Percentiles rank a stretch among this genome's conserved stretches.
phyloP scores from a whole-genome alignment of 352 stramenopile genomes.

The Phytophthora sansomeana region DNA sequence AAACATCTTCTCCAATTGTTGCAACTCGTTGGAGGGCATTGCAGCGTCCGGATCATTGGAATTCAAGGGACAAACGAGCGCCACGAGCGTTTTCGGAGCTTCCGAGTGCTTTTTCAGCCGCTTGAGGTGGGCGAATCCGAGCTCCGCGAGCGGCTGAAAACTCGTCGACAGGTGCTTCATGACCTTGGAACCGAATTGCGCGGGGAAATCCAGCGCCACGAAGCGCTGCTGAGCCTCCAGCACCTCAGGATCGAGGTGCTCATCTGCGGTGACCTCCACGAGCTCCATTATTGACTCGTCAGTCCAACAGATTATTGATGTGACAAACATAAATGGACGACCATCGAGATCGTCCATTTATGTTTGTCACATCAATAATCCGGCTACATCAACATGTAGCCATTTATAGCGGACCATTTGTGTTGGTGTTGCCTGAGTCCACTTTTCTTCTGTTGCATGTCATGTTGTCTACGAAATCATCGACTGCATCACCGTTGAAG shows the following conservation, averaged over 20 bases:
- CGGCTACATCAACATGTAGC: slow-evolving; percentile 16
- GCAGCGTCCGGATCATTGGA: slow-evolving; percentile 9
- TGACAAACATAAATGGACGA: slow-evolving; percentile 2
- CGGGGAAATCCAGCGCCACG: slow-evolving; percentile 74
- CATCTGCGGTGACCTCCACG: slow-evolving; percentile 50
- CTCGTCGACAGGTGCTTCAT: slow-evolving; percentile 66
- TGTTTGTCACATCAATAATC: too few species aligned
- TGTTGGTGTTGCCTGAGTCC: not conserved
- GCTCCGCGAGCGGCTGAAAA: slow-evolving; percentile 63
- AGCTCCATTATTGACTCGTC: slow-evolving; percentile 42
- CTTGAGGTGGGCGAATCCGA: slow-evolving; percentile 84
- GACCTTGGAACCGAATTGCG: slow-evolving; percentile 60
- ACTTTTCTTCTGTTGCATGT: not conserved
- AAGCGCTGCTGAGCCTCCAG: slow-evolving; percentile 72
- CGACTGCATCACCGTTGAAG: slow-evolving; percentile 9
- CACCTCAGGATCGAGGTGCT: slow-evolving; percentile 29
- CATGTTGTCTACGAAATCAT: slow-evolving; percentile 17
- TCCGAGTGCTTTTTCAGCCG: slow-evolving; percentile 79
- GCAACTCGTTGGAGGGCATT: slow-evolving; percentile 28
- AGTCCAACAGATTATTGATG: not conserved
- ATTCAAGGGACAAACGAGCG: slow-evolving; percentile 55
- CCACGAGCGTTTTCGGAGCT: slow-evolving; percentile 49
- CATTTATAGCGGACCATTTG: slow-evolving; percentile 16
- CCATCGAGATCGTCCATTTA: slow-evolving; percentile 17
- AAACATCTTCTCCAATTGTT: slow-evolving; percentile 45